These are phyloP conservation scores for Sugiyamaella novakii DNA, from an alignment of 1,139 yeast genomes.

Conservation along the genomic window DNA sequence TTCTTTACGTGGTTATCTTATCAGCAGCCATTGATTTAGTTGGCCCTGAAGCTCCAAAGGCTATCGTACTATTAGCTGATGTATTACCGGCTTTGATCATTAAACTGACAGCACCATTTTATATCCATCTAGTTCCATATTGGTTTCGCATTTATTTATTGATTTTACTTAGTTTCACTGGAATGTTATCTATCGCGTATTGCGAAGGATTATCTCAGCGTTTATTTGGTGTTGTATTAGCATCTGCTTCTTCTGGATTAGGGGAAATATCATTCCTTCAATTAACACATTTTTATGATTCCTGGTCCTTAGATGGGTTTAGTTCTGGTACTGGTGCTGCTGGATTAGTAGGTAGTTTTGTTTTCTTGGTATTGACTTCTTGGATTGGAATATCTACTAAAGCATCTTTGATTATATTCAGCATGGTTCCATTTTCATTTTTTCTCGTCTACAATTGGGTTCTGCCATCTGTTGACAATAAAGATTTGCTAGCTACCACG, in stretches of 20 bases:
- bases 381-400: slow-evolving; percentile 52
- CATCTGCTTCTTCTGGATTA: slow-evolving; percentile 82
- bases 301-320: slow-evolving; percentile 75
- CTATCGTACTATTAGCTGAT: slow-evolving; percentile 81
- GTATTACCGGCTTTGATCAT: slow-evolving; percentile 77
- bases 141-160: slow-evolving; percentile 53
- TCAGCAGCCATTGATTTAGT: slow-evolving; percentile 93
- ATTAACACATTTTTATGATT: slow-evolving; percentile 64
- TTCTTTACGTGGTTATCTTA: slow-evolving; percentile 84
- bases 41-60: slow-evolving; percentile 81
- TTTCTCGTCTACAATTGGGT: slow-evolving; percentile 28
- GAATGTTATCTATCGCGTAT: slow-evolving; percentile 73
- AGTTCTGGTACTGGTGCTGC: slow-evolving; percentile 97
- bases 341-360: slow-evolving; percentile 76
- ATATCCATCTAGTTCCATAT: slow-evolving; percentile 68
- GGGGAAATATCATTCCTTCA: slow-evolving; percentile 91
- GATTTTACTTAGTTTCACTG: slow-evolving; percentile 63
- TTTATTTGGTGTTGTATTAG: slow-evolving; percentile 73
- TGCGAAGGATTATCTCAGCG: slow-evolving; percentile 44
- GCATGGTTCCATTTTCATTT: slow-evolving; percentile 38
- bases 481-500: not conserved
- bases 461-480: slow-evolving; percentile 25
- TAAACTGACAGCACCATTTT: slow-evolving; percentile 77
- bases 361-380: slow-evolving; percentile 58
- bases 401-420: slow-evolving; percentile 51